Base-by-base conservation (phyloP, 176 grass and related monocot species). In the Hordeum marinum region DNA sequence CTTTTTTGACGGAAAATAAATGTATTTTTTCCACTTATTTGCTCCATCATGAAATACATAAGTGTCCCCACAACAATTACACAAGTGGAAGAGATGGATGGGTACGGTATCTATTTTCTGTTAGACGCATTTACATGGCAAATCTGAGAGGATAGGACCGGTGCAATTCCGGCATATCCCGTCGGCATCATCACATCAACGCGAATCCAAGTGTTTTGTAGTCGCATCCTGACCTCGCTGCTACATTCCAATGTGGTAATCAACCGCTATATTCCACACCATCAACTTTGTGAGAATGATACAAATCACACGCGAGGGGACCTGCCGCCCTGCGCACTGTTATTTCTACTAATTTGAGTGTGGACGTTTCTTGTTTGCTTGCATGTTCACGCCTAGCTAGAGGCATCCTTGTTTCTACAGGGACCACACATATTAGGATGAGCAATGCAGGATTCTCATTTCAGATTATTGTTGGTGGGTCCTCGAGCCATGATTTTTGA, bases 191-290 rank as follows among this genome's bases (percentile, higher is more conserved):
- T 2, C 25, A n/a, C 50, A 75, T 75, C 72, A 75, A 75, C 3
- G 15, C 25, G 83, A 82, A 24, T 45, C 72, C 32, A 40, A 82
- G 54, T 64, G 72, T 57, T 82, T 82, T 86, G 78, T 86, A 77
- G 68, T 64, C 79, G 29, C 50, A 89, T 81, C 77, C 31, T 78
- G 88, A 86, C 83, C 79, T 72, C 25, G 32, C 32, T 86, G 79
- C 83, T 65, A 90, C 21, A 20, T 54, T 78, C 83, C 88, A 82
- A 90, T 11, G 6, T 5, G 54, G 41, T 61, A 73, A 82, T 90
- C 72, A 82, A 90, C 18, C 11, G 57, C 78, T 24, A 85, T 54
- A 21, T 63, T 82, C 83, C 72, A 63, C 18, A 4, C 1, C 8
- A 70, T 81, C 70, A 76, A 77, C 71, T 78, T 89, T 82, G 68